A percentile compares a stretch with the other conserved stretches of the same genome.
Evolutionary conservation across 1,284 basidiomycete species (phyloP).

Genomic region (Malassezia equina): DNA sequence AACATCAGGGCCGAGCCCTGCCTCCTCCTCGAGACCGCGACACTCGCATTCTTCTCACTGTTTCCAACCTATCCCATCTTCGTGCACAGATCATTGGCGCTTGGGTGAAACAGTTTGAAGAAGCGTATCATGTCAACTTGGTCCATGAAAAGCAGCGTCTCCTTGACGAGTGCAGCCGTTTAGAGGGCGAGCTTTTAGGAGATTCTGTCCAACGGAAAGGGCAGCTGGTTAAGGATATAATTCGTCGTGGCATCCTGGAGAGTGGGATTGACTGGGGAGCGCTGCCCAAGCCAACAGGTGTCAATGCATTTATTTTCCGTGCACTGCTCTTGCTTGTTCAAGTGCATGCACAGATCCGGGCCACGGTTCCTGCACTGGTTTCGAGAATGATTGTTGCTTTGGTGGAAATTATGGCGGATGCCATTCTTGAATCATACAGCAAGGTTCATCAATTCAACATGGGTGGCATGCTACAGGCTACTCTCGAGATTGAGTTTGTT

Average conservation of each 20-base stretch:
- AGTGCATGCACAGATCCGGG: constrained; percentile 79
- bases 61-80: constrained; percentile 78
- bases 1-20: constrained; percentile 15
- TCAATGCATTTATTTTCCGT: constrained; percentile 87
- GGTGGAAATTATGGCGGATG: constrained; percentile 70
- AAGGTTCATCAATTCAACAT: constrained; percentile 82
- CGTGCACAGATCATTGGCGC: constrained; percentile 62
- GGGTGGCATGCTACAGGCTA: constrained; percentile 97
- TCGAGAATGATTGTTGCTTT: constrained; percentile 70
- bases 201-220: constrained; percentile 74
- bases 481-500: constrained; percentile 95
- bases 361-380: constrained; percentile 64
- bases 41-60: constrained; percentile 71
- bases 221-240: constrained; percentile 58
- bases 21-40: constrained; percentile 50
- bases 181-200: constrained; percentile 78
- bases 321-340: constrained; percentile 76
- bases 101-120: constrained; percentile 70
- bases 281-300: constrained; percentile 68
- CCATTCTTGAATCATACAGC: constrained; percentile 71
- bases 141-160: constrained; percentile 69
- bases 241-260: constrained; percentile 69
- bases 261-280: constrained; percentile 80
- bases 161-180: constrained; percentile 64
- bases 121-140: constrained; percentile 64